These are phyloP conservation scores for Dunaliella sp. DNA, from an alignment of 139 green algal genomes.

Conservation along the genomic window DNA sequence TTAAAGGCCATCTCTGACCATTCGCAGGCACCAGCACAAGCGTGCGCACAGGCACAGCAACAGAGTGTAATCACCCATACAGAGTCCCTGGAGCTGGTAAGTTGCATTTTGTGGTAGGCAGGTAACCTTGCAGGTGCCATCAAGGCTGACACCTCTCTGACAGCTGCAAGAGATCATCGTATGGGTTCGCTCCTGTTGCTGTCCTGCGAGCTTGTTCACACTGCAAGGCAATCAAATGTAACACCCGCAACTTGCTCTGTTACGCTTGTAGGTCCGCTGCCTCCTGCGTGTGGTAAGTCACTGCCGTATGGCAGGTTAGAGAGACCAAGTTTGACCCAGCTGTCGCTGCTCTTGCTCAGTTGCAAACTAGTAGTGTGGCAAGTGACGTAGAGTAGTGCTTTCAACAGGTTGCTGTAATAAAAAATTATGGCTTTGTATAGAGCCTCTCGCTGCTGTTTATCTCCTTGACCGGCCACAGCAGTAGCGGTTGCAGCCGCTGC, in stretches of 20 bases:
- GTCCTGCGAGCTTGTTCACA: background rate
- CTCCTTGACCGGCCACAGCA: too few relatives aligned
- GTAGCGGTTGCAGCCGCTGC: too few relatives aligned
- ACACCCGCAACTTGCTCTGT: background rate
- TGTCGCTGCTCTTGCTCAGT: background rate
- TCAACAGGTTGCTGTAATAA: too few relatives aligned
- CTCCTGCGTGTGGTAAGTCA: conserved; percentile 51
- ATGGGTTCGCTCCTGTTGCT: background rate
- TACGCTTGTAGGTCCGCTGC: conserved; percentile 34
- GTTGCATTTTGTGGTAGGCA: too few relatives aligned
- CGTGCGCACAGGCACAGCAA: conserved; percentile 34
- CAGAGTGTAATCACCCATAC: conserved; percentile 34
- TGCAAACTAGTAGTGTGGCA: background rate
- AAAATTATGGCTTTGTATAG: too few relatives aligned
- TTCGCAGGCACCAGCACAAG: background rate
- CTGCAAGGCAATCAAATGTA: background rate
- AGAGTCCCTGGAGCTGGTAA: conserved; percentile 53
- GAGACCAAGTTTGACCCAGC: too few relatives aligned
- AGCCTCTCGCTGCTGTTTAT: too few relatives aligned
- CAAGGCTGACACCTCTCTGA: too few relatives aligned
- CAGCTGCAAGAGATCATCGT: background rate
- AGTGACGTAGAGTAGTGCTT: too few relatives aligned
- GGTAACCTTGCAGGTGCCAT: too few relatives aligned
- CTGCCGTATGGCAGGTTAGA: background rate
- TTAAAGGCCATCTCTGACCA: too few relatives aligned